Evolutionary conservation across 2,329 filamentous ascomycete genomes (phyloP).

Genomic region (Fusarium transvaalense): DNA sequence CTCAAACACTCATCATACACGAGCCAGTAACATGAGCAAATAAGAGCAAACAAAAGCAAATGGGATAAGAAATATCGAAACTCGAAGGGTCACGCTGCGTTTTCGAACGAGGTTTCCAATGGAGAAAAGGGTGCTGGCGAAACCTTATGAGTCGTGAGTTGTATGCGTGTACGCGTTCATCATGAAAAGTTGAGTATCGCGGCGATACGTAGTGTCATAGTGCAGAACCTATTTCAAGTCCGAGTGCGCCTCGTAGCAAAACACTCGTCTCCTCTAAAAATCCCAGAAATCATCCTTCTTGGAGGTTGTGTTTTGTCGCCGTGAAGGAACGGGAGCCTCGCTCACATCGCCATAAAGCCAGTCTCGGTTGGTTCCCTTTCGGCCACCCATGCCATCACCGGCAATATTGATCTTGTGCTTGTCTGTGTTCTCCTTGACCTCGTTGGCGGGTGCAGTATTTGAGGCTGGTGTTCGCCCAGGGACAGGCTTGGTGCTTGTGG

Average conservation of each 20-base stretch:
- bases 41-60: conserved; percentile 25
- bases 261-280: conserved; percentile 52
- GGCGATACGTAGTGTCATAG: background rate
- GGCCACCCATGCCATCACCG: conserved; percentile 75
- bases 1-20: conserved; percentile 17
- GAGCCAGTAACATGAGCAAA: conserved; percentile 28
- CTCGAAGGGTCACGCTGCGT: conserved; percentile 4
- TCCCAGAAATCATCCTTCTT: conserved; percentile 63
- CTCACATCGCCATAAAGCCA: conserved; percentile 56
- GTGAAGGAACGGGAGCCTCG: conserved; percentile 57
- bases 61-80: background rate
- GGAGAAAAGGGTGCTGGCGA: conserved; percentile 17
- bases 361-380: conserved; percentile 64
- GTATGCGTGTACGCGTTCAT: conserved; percentile 17
- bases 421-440: conserved; percentile 29
- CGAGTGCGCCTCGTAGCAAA: conserved; percentile 10
- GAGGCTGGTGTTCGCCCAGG: conserved; percentile 53
- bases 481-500: conserved; percentile 42
- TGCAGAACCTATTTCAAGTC: background rate
- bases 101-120: conserved; percentile 23
- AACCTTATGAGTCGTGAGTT: conserved; percentile 25
- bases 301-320: conserved; percentile 51
- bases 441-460: conserved; percentile 3
- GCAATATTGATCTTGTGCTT: conserved; percentile 57
- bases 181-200: conserved; percentile 1